Evolutionary conservation across 371 early-diverging fungal species (phyloP), one percentile per base, ranked within the genome.

Genomic region (Circinella umbellata): DNA sequence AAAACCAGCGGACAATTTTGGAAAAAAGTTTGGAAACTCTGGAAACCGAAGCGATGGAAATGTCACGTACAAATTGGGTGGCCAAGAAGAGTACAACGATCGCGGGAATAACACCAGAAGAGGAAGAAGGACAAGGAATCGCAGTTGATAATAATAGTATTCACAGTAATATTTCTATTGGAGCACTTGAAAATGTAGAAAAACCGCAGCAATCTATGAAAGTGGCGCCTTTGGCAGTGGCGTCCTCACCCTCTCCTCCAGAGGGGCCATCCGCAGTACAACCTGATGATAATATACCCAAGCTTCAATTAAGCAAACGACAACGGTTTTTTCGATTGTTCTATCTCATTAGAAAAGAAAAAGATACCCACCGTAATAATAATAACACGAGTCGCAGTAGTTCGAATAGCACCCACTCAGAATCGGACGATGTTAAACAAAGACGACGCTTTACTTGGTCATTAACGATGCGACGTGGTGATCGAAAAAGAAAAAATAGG

Each of bases 391-490:
- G 54, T 18, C 1, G 47, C 47, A 15, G 15, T 15, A 47, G 47
- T 15, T 11, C 11, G 1, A 51, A 8, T 15, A 51, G 51, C 15
- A 13, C n/a, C n/a, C 0, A 3, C 51, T 51, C 51, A 4, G 51
- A 51, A 13, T 13, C 51, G 0, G 15, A 8, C 7, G 51, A 51
- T 51, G 6, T 5, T n/a, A 57, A 57, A n/a, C 57, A 57, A 3
- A 18, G 35, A 34, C 20, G 57, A 57, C 20, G 57, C 3, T 57
- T 57, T 14, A 57, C 57, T 10, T 57, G 57, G 57, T 57, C 57
- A 34, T 14, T 57, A n/a, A 57, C 57, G 7, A 57, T 57, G 57
- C 57, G 57, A 27, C 57, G 57, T 57, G 57, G 57, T 27, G 57
- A 57, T 57, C 57, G 57, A 57, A 57, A 57, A 34, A 6, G 57